Evolutionary conservation across 768 basidiomycete species (phyloP).

Genomic region (Rhizopogon sp.): DNA sequence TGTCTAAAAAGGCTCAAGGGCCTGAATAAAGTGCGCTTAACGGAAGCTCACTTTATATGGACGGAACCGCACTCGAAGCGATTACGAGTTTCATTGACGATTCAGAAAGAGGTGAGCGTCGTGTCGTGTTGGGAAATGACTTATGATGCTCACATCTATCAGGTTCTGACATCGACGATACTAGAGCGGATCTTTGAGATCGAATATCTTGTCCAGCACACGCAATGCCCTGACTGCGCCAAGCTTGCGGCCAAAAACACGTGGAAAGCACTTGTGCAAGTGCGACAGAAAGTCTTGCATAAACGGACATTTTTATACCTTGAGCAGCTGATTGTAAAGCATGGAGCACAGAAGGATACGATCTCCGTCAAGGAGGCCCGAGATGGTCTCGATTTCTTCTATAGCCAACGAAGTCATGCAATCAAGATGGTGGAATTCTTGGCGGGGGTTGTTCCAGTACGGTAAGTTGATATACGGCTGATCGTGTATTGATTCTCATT

Average conservation of each 20-base stretch:
- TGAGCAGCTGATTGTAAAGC: conserved; percentile 91
- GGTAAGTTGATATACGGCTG: conserved; percentile 42
- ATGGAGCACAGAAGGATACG: conserved; percentile 95
- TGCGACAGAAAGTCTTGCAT: conserved; percentile 97
- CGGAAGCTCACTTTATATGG: conserved; percentile 99
- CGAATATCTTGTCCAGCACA: conserved; percentile 90
- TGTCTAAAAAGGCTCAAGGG: conserved; percentile 95
- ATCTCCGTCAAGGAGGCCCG: conserved; percentile 88
- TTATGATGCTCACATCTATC: conserved; percentile 1
- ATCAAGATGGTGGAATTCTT: conserved; percentile 97
- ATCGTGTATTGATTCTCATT: conserved; percentile 2
- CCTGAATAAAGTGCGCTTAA: conserved; percentile 87
- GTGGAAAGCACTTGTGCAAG: conserved; percentile 97
- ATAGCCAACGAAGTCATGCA: conserved; percentile 84
- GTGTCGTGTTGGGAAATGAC: too few relatives aligned
- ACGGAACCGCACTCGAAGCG: conserved; percentile 98
- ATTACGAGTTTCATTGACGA: conserved; percentile 87
- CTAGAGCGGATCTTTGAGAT: conserved; percentile 97
- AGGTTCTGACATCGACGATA: conserved; percentile 92
- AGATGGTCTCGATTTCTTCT: conserved; percentile 98
- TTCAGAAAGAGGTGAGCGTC: conserved; percentile 88
- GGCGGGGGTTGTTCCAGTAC: conserved; percentile 77
- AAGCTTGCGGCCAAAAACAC: conserved; percentile 97
- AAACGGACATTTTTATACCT: conserved; percentile 97
- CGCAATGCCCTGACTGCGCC: conserved; percentile 93